A percentile compares a stretch with the other conserved stretches of the same genome.
phyloP scores from a whole-genome alignment of 202 grass and related monocot genomes.

The Bolboschoenoplectus hybrid region DNA sequence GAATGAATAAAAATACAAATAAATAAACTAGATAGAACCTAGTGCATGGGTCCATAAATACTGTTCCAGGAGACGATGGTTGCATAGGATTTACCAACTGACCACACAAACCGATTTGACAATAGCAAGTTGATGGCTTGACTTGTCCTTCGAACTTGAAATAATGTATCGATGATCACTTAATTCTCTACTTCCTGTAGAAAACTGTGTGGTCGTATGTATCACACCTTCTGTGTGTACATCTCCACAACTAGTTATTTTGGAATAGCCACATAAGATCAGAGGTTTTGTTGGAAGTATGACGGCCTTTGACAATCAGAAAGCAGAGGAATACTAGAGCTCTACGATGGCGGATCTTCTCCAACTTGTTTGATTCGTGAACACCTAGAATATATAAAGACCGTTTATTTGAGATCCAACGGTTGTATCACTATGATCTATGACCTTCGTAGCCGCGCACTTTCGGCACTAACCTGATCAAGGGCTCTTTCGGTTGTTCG shows the following conservation, averaged over 20 bases:
- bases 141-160: neutral
- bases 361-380: neutral
- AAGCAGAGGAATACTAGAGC: neutral
- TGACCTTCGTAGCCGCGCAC: neutral
- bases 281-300: neutral
- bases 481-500: neutral
- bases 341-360: neutral
- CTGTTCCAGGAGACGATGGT: neutral
- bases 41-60: no score
- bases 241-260: neutral
- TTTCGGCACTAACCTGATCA: neutral
- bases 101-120: neutral
- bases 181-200: neutral
- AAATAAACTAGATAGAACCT: no score
- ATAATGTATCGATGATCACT: neutral
- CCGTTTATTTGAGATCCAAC: no score
- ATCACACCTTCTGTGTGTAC: neutral
- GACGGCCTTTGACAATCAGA: neutral
- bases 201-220: neutral
- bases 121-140: neutral
- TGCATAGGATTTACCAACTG: neutral
- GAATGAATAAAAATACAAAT: no score
- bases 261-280: neutral
- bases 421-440: no score
- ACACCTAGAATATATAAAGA: neutral